Percentiles rank a stretch among this genome's conserved stretches.
phyloP scores from a whole-genome alignment of 805 yeast genomes.

The Clavispora vitiphila region DNA sequence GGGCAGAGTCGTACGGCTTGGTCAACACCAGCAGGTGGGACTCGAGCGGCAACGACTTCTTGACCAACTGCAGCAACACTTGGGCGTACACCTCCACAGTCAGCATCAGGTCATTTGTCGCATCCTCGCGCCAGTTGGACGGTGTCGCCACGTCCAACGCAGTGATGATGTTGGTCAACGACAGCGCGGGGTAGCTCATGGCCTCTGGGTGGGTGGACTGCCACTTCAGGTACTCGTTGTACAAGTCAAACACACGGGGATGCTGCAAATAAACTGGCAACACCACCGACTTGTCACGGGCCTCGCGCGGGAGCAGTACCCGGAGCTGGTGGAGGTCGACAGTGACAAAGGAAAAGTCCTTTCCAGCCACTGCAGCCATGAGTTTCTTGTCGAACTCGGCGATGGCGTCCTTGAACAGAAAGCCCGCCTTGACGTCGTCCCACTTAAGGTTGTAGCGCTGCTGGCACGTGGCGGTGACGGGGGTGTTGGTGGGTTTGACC shows the following conservation, averaged over 20 bases:
- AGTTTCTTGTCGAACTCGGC: constrained; percentile 46
- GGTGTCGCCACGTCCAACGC: constrained; percentile 41
- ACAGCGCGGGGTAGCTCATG: constrained; percentile 28
- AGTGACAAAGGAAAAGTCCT: constrained; percentile 62
- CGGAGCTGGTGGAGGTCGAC: constrained; percentile 66
- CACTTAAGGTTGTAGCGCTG: constrained; percentile 50
- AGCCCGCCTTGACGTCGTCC: constrained; percentile 57
- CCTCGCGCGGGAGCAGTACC: constrained; percentile 75
- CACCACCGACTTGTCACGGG: constrained; percentile 66
- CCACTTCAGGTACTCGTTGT: constrained; percentile 70
- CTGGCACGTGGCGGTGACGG: constrained; percentile 57
- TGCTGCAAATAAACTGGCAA: constrained; percentile 73
- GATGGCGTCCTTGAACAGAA: constrained; percentile 61
- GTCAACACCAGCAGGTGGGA: constrained; percentile 54
- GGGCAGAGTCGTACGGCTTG: constrained; percentile 70
- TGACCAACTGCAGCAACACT: constrained; percentile 43
- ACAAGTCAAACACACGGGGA: constrained; percentile 71
- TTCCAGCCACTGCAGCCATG: constrained; percentile 37
- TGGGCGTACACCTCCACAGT: constrained; percentile 43
- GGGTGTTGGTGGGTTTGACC: constrained; percentile 60
- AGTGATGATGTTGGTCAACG: constrained; percentile 38
- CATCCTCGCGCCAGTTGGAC: constrained; percentile 37
- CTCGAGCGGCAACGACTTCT: constrained; percentile 45
- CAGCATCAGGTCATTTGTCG: constrained; percentile 16
- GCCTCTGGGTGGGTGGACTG: constrained; percentile 55